Evolutionary conservation across 768 basidiomycete species (phyloP).

Genomic region (Termitomyces sp.): DNA sequence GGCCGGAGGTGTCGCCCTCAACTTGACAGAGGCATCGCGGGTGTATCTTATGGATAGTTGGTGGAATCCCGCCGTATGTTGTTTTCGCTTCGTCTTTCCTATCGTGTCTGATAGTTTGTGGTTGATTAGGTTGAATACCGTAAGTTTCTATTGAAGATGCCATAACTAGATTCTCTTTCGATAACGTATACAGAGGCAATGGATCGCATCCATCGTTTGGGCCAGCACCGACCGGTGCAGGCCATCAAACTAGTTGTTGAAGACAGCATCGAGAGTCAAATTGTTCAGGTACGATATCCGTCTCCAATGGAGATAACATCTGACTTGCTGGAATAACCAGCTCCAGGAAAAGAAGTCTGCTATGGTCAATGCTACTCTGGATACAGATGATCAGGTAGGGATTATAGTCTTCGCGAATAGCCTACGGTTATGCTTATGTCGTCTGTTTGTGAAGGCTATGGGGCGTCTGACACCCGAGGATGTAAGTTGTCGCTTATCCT

Average conservation of each 20-base stretch:
- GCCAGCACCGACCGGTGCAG: constrained; percentile 91
- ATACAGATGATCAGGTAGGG: constrained; percentile 73
- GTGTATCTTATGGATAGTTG: constrained; percentile 97
- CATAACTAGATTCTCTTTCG: neutral
- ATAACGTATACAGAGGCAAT: constrained; percentile 69
- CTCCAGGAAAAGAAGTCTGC: constrained; percentile 97
- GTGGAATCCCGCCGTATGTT: constrained; percentile 93
- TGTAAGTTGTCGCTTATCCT: constrained; percentile 31
- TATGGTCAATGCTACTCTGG: constrained; percentile 88
- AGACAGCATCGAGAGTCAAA: constrained; percentile 94
- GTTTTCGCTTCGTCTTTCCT: neutral
- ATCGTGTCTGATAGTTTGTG: neutral
- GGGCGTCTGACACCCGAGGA: constrained; percentile 89
- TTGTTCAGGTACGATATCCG: constrained; percentile 61
- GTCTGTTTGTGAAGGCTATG: constrained; percentile 59
- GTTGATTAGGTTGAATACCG: constrained; percentile 67
- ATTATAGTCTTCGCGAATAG: neutral
- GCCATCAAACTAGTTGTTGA: constrained; percentile 94
- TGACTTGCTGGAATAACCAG: constrained; percentile 25
- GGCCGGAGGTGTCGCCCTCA: constrained; percentile 91
- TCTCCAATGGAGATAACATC: neutral
- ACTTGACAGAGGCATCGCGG: constrained; percentile 86
- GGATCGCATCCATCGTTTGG: constrained; percentile 95
- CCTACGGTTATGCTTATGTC: constrained; percentile 8
- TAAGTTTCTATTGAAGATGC: constrained; percentile 32